Evolutionary conservation across 2,329 filamentous ascomycete species (phyloP), one percentile per base, ranked within the genome.

Genomic region (Trichoderma atroviride): DNA sequence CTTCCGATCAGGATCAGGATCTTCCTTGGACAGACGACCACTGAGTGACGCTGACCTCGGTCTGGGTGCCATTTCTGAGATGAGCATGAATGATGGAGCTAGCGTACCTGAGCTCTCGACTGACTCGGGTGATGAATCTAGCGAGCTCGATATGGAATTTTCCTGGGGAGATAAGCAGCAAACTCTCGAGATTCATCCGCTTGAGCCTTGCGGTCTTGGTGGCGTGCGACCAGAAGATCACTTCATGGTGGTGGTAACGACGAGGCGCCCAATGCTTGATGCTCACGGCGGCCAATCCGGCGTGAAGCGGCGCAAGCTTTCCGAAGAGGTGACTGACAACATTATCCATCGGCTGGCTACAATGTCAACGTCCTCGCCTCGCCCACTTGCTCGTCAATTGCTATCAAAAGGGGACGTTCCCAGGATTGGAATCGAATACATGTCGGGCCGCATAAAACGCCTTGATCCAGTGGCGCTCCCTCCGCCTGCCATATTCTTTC

Each of bases 221-320:
- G 87, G 87, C 16, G 84, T 89, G 0, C 78, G 83, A 31, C 88
- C 88, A 0, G 87, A 89, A n/a, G 89, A 91, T 71, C 88, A 90
- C 71, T 90, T 91, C 70, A 81, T 84, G 52, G 79, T 90, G 0
- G 80, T 84, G 2, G 87, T 89, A 2, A 81, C 81, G 2, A 88
- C 86, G 0, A 81, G 78, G 52, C 80, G 85, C 19, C 77, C 81
- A 0, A 83, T 78, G 31, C 71, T 73, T 14, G 75, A 79, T 47
- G 65, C 55, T 24, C 31, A 63, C 27, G 29, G 11, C 11, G 16
- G n/a, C 29, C 35, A 9, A 31, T 11, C 6, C 2, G 27, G 31
- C 1, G 35, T 22, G 16, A 57, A 7, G 19, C 69, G 62, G 16
- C 65, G 63, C 22, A 66, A 72, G n/a, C 31, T 58, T 13, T 74